phyloP scores from a whole-genome alignment of 768 basidiomycete species.

The Coprinopsis strossmayeri region DNA sequence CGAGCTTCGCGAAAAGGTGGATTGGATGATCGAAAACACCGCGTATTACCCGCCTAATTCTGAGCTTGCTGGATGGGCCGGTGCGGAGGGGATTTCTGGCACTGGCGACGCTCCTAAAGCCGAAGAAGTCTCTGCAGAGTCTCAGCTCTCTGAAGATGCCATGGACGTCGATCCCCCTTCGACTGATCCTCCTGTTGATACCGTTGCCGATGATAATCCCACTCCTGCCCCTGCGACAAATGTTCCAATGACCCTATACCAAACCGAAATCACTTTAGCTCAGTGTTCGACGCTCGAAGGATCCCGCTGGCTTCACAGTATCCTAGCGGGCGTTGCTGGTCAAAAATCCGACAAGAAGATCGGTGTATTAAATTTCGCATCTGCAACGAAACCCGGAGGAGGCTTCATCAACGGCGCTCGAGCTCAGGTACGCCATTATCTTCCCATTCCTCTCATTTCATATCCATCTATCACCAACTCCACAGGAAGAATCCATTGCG shows the following conservation, averaged over 20 bases:
- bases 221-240: no score
- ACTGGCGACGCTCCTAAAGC: background rate
- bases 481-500: constrained; percentile 68
- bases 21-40: constrained; percentile 32
- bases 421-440: constrained; percentile 24
- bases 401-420: constrained; percentile 61
- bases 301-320: constrained; percentile 24
- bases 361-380: constrained; percentile 71
- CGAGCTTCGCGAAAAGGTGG: constrained; percentile 21
- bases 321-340: background rate
- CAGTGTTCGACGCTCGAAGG: constrained; percentile 50
- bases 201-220: background rate
- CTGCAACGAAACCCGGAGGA: constrained; percentile 62
- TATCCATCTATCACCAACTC: background rate
- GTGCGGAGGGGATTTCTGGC: background rate
- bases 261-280: constrained; percentile 28
- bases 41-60: constrained; percentile 44
- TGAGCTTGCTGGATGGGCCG: constrained; percentile 37
- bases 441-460: background rate
- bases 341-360: constrained; percentile 18
- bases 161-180: background rate
- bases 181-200: constrained; percentile 2
- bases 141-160: background rate
- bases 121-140: background rate
- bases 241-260: no score